A percentile compares a stretch with the other conserved stretches of the same genome.
Conservation (phyloP, 2,329 filamentous ascomycete genomes). For the Onygena corvina region DNA sequence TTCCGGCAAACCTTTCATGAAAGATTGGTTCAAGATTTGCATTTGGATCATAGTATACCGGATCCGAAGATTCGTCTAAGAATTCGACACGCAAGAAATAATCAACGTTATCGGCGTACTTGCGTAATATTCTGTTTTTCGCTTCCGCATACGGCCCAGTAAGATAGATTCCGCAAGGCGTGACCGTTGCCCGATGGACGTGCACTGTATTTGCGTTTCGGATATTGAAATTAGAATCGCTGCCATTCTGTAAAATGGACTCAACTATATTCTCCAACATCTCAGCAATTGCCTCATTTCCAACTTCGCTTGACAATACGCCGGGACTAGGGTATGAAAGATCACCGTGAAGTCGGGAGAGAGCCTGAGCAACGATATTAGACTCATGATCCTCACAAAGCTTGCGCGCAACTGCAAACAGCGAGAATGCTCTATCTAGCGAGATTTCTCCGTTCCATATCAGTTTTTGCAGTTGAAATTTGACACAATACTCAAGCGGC, state of each 20-base stretch:
- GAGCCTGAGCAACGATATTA: constrained; percentile 31
- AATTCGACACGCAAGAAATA: constrained; percentile 61
- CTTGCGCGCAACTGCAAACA: constrained; percentile 13
- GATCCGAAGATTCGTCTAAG: constrained; percentile 58
- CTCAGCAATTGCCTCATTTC: constrained; percentile 25
- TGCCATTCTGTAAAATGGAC: not conserved
- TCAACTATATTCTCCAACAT: constrained; percentile 19
- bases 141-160: constrained; percentile 46
- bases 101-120: constrained; percentile 47
- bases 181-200: constrained; percentile 48
- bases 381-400: constrained; percentile 29
- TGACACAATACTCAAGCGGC: constrained; percentile 41
- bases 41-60: constrained; percentile 46
- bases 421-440: constrained; percentile 37
- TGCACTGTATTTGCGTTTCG: constrained; percentile 33
- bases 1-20: constrained; percentile 47
- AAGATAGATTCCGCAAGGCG: constrained; percentile 44
- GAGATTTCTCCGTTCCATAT: constrained; percentile 52
- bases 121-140: constrained; percentile 59
- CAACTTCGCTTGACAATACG: constrained; percentile 34
- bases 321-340: constrained; percentile 47
- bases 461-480: constrained; percentile 53
- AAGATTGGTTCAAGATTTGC: constrained; percentile 41
- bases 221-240: not conserved
- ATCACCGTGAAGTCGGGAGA: constrained; percentile 42